Evolutionary conservation across 2,329 filamentous ascomycete species (phyloP).

Genomic region (Fusarium sp.): DNA sequence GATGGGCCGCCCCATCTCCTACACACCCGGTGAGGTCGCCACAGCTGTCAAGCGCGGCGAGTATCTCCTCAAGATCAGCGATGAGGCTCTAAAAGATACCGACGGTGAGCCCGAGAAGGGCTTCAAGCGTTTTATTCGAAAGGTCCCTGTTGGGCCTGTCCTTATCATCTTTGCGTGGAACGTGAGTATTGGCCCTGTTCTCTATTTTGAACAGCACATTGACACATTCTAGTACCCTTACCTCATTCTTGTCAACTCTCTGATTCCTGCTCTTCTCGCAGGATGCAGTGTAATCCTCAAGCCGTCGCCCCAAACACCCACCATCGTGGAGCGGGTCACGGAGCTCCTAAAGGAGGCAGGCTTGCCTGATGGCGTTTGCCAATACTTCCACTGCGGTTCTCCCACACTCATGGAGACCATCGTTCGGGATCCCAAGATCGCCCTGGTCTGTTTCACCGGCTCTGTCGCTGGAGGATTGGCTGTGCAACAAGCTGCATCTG

Average conservation of each 20-base stretch:
- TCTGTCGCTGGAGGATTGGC: constrained; percentile 88
- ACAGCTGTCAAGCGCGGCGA: constrained; percentile 88
- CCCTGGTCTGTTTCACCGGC: constrained; percentile 91
- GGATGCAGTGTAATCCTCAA: constrained; percentile 95
- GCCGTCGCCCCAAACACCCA: constrained; percentile 94
- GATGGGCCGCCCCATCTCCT: constrained; percentile 94
- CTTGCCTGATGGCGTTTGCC: constrained; percentile 83
- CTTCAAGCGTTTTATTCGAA: constrained; percentile 90
- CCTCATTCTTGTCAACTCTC: constrained; percentile 89
- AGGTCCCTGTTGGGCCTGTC: constrained; percentile 87
- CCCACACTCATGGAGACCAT: constrained; percentile 80
- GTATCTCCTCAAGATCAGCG: constrained; percentile 86
- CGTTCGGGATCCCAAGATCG: constrained; percentile 79
- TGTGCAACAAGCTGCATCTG: constrained; percentile 85
- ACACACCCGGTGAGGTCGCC: constrained; percentile 82
- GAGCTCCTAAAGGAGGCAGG: constrained; percentile 83
- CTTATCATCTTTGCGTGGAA: constrained; percentile 97
- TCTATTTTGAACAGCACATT: constrained; percentile 8
- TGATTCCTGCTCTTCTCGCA: constrained; percentile 89
- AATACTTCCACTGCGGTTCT: constrained; percentile 91
- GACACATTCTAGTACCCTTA: constrained; percentile 80
- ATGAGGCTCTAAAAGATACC: constrained; percentile 81
- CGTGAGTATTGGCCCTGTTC: constrained; percentile 63
- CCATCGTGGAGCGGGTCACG: constrained; percentile 85
- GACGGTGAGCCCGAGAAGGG: constrained; percentile 86